phyloP scores from a whole-genome alignment of 1,284 basidiomycete species.

The Tausonia pullulans region DNA sequence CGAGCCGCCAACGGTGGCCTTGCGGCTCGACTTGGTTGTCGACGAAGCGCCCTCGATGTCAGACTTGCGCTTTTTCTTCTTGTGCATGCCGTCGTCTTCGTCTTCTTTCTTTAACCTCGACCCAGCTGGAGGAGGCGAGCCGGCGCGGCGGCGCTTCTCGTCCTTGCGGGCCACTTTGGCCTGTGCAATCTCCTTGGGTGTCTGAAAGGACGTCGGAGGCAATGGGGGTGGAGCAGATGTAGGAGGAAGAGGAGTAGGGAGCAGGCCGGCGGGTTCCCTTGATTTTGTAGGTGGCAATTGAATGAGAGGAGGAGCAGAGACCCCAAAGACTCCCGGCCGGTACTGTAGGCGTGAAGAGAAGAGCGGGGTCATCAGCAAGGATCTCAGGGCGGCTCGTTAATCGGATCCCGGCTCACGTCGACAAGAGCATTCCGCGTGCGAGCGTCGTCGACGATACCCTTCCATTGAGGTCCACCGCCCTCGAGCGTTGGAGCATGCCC shows the following conservation, averaged over 20 bases:
- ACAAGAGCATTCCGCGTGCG: constrained; percentile 37
- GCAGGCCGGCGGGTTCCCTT: background rate
- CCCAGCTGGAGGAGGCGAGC: background rate
- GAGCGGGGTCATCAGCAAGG: background rate
- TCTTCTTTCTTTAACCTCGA: no score
- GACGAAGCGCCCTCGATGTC: background rate
- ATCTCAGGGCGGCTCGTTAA: no score
- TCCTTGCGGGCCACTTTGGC: background rate
- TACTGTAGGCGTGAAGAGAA: background rate
- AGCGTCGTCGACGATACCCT: constrained; percentile 64
- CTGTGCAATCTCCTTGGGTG: background rate
- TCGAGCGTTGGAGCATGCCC: constrained; percentile 81
- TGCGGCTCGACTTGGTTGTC: background rate
- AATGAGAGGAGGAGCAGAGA: background rate
- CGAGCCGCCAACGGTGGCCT: background rate
- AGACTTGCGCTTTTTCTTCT: background rate
- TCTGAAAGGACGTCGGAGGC: background rate
- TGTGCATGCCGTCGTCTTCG: background rate
- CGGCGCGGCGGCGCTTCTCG: background rate
- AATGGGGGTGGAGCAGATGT: background rate
- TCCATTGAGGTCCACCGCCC: constrained; percentile 71
- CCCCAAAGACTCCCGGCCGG: background rate
- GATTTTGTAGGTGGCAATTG: background rate
- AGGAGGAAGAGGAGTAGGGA: background rate
- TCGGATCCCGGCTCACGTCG: constrained; percentile 29